Base-by-base conservation (phyloP, 352 stramenopile genomes). In the Phytophthora sansomeana region DNA sequence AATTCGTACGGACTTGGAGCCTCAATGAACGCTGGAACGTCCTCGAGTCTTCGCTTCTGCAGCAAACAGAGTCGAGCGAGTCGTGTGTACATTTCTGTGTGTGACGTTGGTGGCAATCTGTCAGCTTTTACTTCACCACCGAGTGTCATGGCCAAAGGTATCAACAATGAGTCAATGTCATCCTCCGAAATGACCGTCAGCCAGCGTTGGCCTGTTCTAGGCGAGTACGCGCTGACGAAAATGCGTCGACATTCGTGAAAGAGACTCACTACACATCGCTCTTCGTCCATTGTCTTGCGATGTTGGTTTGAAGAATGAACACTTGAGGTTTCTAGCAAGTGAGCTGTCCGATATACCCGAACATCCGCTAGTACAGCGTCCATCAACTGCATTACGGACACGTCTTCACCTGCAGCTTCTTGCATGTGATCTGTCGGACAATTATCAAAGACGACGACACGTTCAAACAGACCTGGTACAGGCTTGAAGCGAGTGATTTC, bases 181-280 rank as follows among this genome's bases (percentile, higher is more conserved):
- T 79, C 49, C 43, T 95, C 83, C 0, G 65, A 63, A 16, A 95
- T 74, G 5, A 74, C 63, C 4, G 73, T 75, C 29, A 87, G 72
- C 85, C 85, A 93, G 6, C 75, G 56, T 24, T 72, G 78, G 39
- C 77, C 79, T 5, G 72, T 78, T 1, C 54, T 58, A 0, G 87
- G 85, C 6, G 90, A 81, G 66, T 95, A 95, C 5, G 71, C 83
- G 21, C 60, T 89, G 32, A 90, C 83, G 46, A 79, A 95, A 24
- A 93, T 66, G 32, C 80, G 77, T 48, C 79, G 65, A 46, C 82
- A 93, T 59, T 95, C 85, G 42, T 92, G 87, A 29, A 78, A 91
- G 19, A 95, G 68, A 9, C 57, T 87, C n/a, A 94, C 48, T 10
- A 95, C 58, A 26, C 81, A 90, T 0, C 76, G 79, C 6, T 77